These are phyloP conservation scores for Cicer yamashitae DNA, from an alignment of 306 rosid species.

Conservation along the genomic window DNA sequence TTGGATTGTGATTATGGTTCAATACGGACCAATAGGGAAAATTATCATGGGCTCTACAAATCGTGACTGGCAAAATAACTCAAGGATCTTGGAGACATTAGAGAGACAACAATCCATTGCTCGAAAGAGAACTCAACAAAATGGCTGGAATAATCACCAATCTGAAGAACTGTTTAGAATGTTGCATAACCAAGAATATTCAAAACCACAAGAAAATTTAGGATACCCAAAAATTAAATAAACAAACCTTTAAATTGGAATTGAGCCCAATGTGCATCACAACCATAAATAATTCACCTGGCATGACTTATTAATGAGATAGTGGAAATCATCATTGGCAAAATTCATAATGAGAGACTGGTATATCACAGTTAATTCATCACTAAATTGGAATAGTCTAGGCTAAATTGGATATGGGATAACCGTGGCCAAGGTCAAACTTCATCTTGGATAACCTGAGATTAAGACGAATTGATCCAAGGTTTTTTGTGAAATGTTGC, in stretches of 20 bases:
- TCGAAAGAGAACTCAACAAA: background rate
- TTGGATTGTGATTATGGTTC: background rate
- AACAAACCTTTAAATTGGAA: background rate
- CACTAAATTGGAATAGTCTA: background rate
- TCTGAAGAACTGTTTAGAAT: slow-evolving; percentile 1
- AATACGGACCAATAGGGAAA: background rate
- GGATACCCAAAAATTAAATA: background rate
- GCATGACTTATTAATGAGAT: background rate
- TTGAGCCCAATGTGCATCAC: background rate
- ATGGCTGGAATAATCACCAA: background rate
- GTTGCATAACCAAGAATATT: background rate
- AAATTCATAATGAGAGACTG: background rate
- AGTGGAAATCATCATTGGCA: background rate
- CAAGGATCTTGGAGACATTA: too few relatives aligned
- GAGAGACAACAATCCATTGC: too few relatives aligned
- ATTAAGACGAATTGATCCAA: background rate
- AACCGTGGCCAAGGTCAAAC: background rate
- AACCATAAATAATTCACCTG: background rate
- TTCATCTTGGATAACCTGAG: background rate
- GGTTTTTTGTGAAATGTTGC: background rate
- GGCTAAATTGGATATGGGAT: background rate
- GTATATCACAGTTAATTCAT: background rate
- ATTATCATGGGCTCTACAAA: too few relatives aligned
- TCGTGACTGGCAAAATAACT: too few relatives aligned
- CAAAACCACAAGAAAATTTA: background rate